Percentiles rank a stretch among this genome's conserved stretches.
Evolutionary conservation across 345 rosid species (phyloP).

Genomic region (Ceriops tagal): DNA sequence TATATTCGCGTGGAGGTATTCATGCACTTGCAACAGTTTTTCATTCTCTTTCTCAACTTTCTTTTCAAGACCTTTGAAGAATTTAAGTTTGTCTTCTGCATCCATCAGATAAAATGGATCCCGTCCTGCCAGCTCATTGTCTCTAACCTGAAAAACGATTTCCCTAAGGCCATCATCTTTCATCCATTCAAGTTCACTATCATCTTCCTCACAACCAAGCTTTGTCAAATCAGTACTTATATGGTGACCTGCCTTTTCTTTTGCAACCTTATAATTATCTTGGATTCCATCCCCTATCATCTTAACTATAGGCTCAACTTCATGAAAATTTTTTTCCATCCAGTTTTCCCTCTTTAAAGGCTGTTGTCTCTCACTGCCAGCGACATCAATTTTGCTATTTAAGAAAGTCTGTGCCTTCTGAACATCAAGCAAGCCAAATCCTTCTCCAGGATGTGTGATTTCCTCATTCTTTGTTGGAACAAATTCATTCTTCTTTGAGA

Average conservation of each 20-base stretch:
- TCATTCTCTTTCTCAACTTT: conserved; percentile 78
- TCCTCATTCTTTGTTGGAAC: conserved; percentile 26
- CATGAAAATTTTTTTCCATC: conserved; percentile 62
- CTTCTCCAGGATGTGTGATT: conserved; percentile 25
- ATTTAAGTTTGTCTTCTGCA: conserved; percentile 62
- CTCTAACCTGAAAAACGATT: conserved; percentile 82
- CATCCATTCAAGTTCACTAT: conserved; percentile 84
- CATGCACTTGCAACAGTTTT: conserved; percentile 59
- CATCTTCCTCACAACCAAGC: conserved; percentile 44
- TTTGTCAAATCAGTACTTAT: conserved; percentile 33
- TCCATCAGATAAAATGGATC: conserved; percentile 82
- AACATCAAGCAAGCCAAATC: conserved; percentile 13
- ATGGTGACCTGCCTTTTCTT: conserved; percentile 44
- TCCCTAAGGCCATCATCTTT: conserved; percentile 71
- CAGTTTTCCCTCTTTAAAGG: conserved; percentile 44
- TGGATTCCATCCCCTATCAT: conserved; percentile 75
- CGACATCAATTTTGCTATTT: conserved; percentile 7
- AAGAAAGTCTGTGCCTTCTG: conserved; percentile 18
- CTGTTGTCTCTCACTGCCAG: conserved; percentile 26
- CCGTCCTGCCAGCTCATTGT: conserved; percentile 75
- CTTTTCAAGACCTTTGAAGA: conserved; percentile 80
- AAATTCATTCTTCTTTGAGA: conserved; percentile 21
- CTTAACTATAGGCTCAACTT: conserved; percentile 58
- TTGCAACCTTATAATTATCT: conserved; percentile 65
- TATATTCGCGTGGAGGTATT: conserved; percentile 78